phyloP scores from a whole-genome alignment of 495 filamentous ascomycete species.

The Neurospora sp. region DNA sequence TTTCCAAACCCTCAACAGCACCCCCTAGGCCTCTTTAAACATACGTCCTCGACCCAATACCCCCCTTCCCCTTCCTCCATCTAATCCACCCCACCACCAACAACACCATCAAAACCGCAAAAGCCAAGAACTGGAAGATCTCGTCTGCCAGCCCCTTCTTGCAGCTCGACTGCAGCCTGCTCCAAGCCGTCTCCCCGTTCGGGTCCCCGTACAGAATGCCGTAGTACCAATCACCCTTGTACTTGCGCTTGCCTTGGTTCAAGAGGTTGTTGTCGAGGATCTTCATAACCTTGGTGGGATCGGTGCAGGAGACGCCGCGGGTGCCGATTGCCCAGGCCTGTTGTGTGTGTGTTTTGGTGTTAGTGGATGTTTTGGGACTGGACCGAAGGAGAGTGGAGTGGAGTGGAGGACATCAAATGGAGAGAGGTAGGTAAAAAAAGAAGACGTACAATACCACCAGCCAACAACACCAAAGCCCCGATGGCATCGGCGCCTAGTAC shows the following conservation, averaged over 20 bases:
- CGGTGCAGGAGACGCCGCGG: constrained; percentile 24
- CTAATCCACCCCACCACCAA: constrained; percentile 10
- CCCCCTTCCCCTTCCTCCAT: constrained; percentile 1
- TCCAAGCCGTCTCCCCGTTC: neutral
- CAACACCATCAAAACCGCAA: constrained; percentile 15
- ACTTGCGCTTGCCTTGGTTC: constrained; percentile 21
- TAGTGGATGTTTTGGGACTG: too few relatives aligned
- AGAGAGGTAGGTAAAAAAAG: neutral
- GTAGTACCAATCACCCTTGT: constrained; percentile 4
- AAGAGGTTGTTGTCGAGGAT: constrained; percentile 23
- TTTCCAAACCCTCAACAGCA: neutral
- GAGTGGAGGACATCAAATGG: too few relatives aligned
- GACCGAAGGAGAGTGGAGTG: neutral
- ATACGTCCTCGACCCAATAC: neutral
- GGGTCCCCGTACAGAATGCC: constrained; percentile 4
- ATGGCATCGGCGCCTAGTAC: constrained; percentile 35
- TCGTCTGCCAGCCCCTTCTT: constrained; percentile 24
- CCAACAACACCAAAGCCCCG: constrained; percentile 34
- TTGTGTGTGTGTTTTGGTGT: neutral
- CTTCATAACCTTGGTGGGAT: neutral
- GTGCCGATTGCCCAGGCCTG: constrained; percentile 40
- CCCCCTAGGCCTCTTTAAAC: neutral
- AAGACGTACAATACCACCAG: constrained; percentile 44
- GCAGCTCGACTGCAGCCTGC: constrained; percentile 17
- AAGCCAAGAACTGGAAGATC: constrained; percentile 26